A percentile compares a stretch with the other conserved stretches of the same genome.
phyloP scores from a whole-genome alignment of 768 basidiomycete species.

The Coprinopsis cinerea region DNA sequence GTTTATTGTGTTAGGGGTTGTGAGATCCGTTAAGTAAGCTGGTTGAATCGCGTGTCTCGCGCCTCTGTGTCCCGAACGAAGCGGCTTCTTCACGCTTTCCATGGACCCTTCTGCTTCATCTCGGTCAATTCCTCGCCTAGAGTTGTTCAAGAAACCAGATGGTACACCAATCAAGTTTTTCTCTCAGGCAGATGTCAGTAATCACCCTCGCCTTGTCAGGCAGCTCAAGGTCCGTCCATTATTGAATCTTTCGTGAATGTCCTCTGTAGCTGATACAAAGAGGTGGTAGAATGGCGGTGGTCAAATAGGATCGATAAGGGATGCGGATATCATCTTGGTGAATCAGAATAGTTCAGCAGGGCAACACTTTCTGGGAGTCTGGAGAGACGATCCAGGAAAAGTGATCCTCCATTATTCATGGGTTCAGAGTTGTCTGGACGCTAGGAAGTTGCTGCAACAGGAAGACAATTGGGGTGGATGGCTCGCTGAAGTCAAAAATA shows the following conservation, averaged over 20 bases:
- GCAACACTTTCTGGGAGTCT: conserved; percentile 50
- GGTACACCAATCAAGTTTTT: conserved; percentile 45
- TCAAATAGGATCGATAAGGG: conserved; percentile 39
- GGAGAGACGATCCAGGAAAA: conserved; percentile 47
- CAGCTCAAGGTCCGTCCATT: conserved; percentile 36
- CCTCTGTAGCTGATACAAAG: too few species aligned
- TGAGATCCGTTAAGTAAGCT: background rate
- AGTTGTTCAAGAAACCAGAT: conserved; percentile 33
- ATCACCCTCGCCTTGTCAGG: conserved; percentile 48
- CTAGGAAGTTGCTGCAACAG: conserved; percentile 38
- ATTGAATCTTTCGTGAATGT: too few species aligned
- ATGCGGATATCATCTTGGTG: conserved; percentile 55
- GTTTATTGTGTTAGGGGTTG: background rate
- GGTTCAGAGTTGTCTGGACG: conserved; percentile 41
- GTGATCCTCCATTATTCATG: conserved; percentile 49
- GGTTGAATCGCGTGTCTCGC: too few species aligned
- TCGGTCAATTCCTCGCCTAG: conserved; percentile 9
- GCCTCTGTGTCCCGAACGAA: too few species aligned
- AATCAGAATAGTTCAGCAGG: conserved; percentile 48
- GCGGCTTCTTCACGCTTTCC: background rate
- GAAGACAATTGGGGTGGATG: conserved; percentile 50
- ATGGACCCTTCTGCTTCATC: conserved; percentile 4
- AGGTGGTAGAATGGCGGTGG: conserved; percentile 50
- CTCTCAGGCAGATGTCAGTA: conserved; percentile 46
- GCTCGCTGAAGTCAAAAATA: conserved; percentile 22